phyloP scores from a whole-genome alignment of 352 stramenopile species.

The Phytopythium aichiense region DNA sequence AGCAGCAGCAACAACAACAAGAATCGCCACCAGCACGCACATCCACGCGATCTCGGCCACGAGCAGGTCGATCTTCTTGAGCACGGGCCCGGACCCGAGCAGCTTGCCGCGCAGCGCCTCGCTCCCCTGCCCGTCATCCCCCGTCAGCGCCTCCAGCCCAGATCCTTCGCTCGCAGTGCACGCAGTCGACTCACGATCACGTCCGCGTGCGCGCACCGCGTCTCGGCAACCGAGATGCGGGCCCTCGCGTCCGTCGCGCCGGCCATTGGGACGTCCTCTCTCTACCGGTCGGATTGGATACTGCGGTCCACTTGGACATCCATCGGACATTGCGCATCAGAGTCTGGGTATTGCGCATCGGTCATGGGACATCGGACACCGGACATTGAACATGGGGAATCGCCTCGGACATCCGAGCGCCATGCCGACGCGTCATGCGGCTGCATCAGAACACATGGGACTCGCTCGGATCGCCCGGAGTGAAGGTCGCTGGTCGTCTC shows the following conservation, averaged over 20 bases:
- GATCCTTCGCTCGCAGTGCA: too few species aligned
- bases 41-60: conserved; percentile 10
- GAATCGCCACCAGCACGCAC: not conserved
- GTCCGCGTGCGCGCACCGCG: conserved; percentile 20
- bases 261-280: too few species aligned
- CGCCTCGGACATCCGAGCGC: not conserved
- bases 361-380: too few species aligned
- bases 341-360: too few species aligned
- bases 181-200: conserved; percentile 15
- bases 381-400: too few species aligned
- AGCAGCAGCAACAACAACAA: not conserved
- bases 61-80: conserved; percentile 39
- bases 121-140: conserved; percentile 19
- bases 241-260: not conserved
- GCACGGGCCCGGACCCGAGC: conserved; percentile 42
- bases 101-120: conserved; percentile 44
- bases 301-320: not conserved
- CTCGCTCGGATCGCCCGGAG: not conserved
- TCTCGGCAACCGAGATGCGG: conserved; percentile 22
- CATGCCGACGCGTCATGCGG: not conserved
- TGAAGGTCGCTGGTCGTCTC: not conserved
- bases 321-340: too few species aligned
- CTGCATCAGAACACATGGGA: not conserved
- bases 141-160: not conserved
- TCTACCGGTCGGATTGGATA: not conserved